phyloP scores from a whole-genome alignment of 129 eudicot species.

The Tagetes erecta region DNA sequence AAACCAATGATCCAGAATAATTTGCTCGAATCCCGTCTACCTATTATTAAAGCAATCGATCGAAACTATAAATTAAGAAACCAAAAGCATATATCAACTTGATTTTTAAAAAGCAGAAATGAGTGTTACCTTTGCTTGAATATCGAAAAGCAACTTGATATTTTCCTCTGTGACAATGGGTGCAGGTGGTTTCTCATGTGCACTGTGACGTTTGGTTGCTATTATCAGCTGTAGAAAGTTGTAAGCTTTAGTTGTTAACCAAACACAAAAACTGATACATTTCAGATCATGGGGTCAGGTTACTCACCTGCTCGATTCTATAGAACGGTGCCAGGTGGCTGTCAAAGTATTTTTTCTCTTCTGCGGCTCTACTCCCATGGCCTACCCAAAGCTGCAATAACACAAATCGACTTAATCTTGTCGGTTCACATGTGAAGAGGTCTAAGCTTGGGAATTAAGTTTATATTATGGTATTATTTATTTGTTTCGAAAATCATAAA shows the following conservation, averaged over 20 bases:
- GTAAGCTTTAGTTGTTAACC: neutral
- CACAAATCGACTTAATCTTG: neutral
- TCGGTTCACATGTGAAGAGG: neutral
- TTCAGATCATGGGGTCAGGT: neutral
- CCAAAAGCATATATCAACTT: slow-evolving; percentile 1
- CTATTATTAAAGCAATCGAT: slow-evolving; percentile 36
- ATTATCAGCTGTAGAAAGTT: slow-evolving; percentile 69
- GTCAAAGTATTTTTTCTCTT: slow-evolving; percentile 90
- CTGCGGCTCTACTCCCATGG: slow-evolving; percentile 91
- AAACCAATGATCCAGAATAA: slow-evolving; percentile 72
- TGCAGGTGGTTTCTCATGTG: slow-evolving; percentile 54
- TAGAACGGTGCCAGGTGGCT: slow-evolving; percentile 96
- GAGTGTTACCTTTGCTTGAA: slow-evolving; percentile 79
- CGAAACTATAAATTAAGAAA: slow-evolving; percentile 6
- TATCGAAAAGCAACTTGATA: slow-evolving; percentile 77
- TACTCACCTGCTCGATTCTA: slow-evolving; percentile 89
- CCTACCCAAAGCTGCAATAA: slow-evolving; percentile 95
- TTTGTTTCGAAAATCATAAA: too few relatives aligned
- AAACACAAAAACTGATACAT: neutral
- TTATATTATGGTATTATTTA: too few relatives aligned
- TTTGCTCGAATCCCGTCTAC: slow-evolving; percentile 86
- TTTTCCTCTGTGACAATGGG: slow-evolving; percentile 77
- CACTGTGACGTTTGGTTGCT: slow-evolving; percentile 66
- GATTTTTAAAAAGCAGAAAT: neutral
- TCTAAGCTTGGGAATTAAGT: too few relatives aligned